A percentile compares a stretch with the other conserved stretches of the same genome.
phyloP scores from a whole-genome alignment of 371 early-diverging fungal species.

The Dichotomocladium elegans region DNA sequence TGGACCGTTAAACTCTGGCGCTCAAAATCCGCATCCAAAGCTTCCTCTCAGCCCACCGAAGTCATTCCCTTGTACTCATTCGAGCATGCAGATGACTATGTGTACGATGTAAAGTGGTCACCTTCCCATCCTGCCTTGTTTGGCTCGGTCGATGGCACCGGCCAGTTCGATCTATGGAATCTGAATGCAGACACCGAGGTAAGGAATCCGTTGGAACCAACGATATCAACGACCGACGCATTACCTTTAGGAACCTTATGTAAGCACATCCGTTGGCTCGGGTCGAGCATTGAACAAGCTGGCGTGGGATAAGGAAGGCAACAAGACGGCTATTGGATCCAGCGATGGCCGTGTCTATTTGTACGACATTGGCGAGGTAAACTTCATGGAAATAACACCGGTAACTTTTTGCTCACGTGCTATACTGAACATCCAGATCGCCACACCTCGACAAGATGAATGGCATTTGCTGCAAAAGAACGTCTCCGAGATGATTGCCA shows the following conservation, averaged over 20 bases:
- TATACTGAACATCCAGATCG: constrained; percentile 38
- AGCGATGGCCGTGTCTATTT: constrained; percentile 86
- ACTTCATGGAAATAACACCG: too few species aligned
- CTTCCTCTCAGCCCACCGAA: constrained; percentile 51
- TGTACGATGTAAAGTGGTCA: constrained; percentile 95
- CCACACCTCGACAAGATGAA: constrained; percentile 62
- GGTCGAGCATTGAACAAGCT: constrained; percentile 89
- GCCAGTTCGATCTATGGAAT: constrained; percentile 89
- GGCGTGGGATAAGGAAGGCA: constrained; percentile 89
- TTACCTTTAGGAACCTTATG: constrained; percentile 54
- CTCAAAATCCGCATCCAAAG: constrained; percentile 68
- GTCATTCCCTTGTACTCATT: constrained; percentile 83
- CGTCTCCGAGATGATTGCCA: constrained; percentile 61
- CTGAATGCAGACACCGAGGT: constrained; percentile 86
- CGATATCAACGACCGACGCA: neutral
- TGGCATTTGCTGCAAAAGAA: constrained; percentile 66
- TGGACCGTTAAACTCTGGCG: constrained; percentile 97
- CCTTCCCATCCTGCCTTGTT: constrained; percentile 93
- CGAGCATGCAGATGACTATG: constrained; percentile 91
- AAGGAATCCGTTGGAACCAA: neutral
- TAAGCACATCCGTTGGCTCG: constrained; percentile 61
- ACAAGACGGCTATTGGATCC: constrained; percentile 78
- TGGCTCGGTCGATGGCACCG: constrained; percentile 88
- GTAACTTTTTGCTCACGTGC: too few species aligned
- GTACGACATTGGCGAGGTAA: constrained; percentile 89